Base-by-base conservation (phyloP, 441 rosid genomes). In the Gossypium davidsonii region DNA sequence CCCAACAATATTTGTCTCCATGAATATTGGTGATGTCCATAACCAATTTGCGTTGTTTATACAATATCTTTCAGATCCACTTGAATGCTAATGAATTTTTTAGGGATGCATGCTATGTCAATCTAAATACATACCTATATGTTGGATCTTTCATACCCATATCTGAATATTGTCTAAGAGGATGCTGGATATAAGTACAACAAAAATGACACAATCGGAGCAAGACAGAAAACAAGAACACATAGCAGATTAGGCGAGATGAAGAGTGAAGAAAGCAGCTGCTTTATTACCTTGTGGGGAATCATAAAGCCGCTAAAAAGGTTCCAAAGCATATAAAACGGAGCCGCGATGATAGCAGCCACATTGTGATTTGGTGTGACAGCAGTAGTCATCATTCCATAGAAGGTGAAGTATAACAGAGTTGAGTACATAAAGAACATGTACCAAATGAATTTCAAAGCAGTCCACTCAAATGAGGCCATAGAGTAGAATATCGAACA, bases 331-430 rank as follows among this genome's bases (percentile, higher is more conserved):
- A 95, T 93, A 75, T 95, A 93, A 80, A 87, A 91, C 1, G 99
- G 99, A 1, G 98, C 99, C 52, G 99, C 87, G 34, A 95, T 81
- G 46, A 95, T 91, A 23, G 99, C 70, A 31, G 97, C 99, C 48
- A 95, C 97, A 2, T 93, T 89, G 80, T 95, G 99, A 79, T 95
- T 95, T 46, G 99, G 99, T 2, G 99, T 95, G 80, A 95, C 72
- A 3, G 99, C 96, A 2, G 99, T 93, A 1, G 93, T 95, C 99
- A 95, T 92, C 98, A 95, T 95, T 65, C 99, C 99, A 60, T 95
- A 95, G 66, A 89, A 90, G 67, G 99, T 95, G 91, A 95, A 95
- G 86, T 91, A 95, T 71, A 95, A 79, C 79, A 91, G 82, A 3
- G 94, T 91, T 61, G 91, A 90, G 78, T 91, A 95, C 99, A 95